Conservation (phyloP, 1,139 yeast genomes). For the Pneumocystis wakefieldiae region DNA sequence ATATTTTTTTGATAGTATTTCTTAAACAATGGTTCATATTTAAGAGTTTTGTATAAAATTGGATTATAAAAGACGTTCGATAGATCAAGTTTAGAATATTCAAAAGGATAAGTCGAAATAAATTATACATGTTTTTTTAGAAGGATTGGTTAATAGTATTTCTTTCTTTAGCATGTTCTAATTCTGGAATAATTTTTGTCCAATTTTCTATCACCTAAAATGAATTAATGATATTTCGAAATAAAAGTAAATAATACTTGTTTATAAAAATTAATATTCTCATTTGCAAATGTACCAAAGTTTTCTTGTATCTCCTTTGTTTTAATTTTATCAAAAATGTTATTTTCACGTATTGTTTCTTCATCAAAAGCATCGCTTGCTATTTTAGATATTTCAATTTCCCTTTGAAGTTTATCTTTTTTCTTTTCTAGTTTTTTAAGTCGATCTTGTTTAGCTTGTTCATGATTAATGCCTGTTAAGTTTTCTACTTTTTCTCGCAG, state of each 20-base stretch:
- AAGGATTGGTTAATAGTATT: background rate
- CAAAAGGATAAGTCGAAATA: background rate
- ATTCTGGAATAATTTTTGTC: conserved; percentile 11
- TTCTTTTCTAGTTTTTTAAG: conserved; percentile 39
- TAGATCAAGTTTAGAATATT: background rate
- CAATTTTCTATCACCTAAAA: conserved; percentile 9
- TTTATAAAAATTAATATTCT: conserved; percentile 60
- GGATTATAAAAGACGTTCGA: no score
- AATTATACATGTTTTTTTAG: background rate
- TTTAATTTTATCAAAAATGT: conserved; percentile 69
- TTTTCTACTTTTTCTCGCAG: conserved; percentile 43
- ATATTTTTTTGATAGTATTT: background rate
- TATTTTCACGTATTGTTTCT: conserved; percentile 54
- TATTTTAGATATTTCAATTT: conserved; percentile 49
- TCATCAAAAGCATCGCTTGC: conserved; percentile 58
- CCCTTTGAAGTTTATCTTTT: conserved; percentile 41
- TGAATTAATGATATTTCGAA: background rate
- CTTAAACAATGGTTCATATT: no score
- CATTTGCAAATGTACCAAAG: conserved; percentile 54
- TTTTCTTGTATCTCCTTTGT: conserved; percentile 60
- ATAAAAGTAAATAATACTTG: conserved; percentile 26
- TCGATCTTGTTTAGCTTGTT: conserved; percentile 39
- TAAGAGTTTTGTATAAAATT: background rate
- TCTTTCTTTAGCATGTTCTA: conserved; percentile 4
- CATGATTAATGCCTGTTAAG: conserved; percentile 45